Percentiles rank a stretch among this genome's conserved stretches.
These are phyloP conservation scores for Ogataea hybrid DNA, from an alignment of 1,139 yeast genomes.

Conservation along the genomic window DNA sequence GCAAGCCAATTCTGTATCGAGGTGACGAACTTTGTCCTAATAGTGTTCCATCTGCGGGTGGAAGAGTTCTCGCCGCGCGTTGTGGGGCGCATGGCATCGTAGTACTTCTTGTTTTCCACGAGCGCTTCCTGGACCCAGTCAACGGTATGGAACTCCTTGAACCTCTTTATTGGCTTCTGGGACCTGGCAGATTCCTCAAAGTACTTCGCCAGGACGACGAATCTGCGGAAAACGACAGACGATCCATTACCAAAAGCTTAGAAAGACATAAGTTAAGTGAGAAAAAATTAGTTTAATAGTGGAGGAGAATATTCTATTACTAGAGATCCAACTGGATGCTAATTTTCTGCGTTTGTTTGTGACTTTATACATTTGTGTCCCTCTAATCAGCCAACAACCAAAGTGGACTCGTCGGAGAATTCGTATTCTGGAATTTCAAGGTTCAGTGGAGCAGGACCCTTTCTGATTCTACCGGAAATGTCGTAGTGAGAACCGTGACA, in stretches of 20 bases:
- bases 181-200: constrained; percentile 16
- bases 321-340: constrained; percentile 12
- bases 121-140: constrained; percentile 87
- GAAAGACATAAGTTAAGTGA: constrained; percentile 3
- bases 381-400: constrained; percentile 67
- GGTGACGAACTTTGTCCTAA: constrained; percentile 36
- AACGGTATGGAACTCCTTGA: constrained; percentile 62
- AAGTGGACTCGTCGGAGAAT: constrained; percentile 67
- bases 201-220: constrained; percentile 25
- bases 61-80: constrained; percentile 1
- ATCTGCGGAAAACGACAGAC: constrained; percentile 2
- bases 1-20: constrained; percentile 73
- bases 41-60: constrained; percentile 1
- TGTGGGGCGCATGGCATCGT: constrained; percentile 22
- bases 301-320: constrained; percentile 10
- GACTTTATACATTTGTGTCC: constrained; percentile 8
- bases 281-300: constrained; percentile 1
- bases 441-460: constrained; percentile 99
- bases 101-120: constrained; percentile 47
- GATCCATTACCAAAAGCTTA: background rate
- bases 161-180: constrained; percentile 35
- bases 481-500: constrained; percentile 99
- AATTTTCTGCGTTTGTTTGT: constrained; percentile 13
- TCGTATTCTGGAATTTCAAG: constrained; percentile 94
- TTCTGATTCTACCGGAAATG: constrained; percentile 99